Evolutionary conservation across 73 alveolate genomes (phyloP), one percentile per base, ranked within the genome.

Genomic region (Paramecium biaurelia): DNA sequence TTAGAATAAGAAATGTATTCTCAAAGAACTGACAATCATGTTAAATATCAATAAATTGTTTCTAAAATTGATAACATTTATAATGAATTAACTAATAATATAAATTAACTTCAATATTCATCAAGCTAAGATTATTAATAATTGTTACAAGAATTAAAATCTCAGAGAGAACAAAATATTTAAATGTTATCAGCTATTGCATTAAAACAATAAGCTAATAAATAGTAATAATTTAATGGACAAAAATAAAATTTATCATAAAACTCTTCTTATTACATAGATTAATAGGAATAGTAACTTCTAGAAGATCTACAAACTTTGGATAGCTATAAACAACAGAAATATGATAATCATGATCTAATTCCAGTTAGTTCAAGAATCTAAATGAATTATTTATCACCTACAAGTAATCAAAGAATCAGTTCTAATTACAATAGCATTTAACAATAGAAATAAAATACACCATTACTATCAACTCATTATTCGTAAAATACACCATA

Each of bases 1-100:
- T 63, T 63, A 63, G 84, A 63, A 32, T 14, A 63, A n/a, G 84
- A 63, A 63, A 63, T 63, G 53, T 63, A 63, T 30, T 26, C 84
- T 26, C 26, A 63, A 63, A 63, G 26, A 63, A 32, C 18, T 2
- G 84, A 63, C 26, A 63, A 63, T 63, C 84, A 63, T 30, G 28
- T 63, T 18, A 63, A 63, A 24, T 63, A 63, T 63, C 9, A 63
- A 63, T 32, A 63, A 6, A 63, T 63, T 26, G 49, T 63, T 3
- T 0, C 41, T 1, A 63, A 63, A 63, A 63, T 63, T 5, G 84
- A 63, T 12, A 20, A 32, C 45, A 63, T 63, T 63, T 63, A 63
- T 24, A 30, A 63, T 63, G 84, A 63, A 63, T 63, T 63, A 18
- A 63, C 84, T 26, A 26, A 20, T 26, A 63, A 63, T n/a, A 63